phyloP scores from a whole-genome alignment of 306 rosid genomes.

The Dryas alaskensis region DNA sequence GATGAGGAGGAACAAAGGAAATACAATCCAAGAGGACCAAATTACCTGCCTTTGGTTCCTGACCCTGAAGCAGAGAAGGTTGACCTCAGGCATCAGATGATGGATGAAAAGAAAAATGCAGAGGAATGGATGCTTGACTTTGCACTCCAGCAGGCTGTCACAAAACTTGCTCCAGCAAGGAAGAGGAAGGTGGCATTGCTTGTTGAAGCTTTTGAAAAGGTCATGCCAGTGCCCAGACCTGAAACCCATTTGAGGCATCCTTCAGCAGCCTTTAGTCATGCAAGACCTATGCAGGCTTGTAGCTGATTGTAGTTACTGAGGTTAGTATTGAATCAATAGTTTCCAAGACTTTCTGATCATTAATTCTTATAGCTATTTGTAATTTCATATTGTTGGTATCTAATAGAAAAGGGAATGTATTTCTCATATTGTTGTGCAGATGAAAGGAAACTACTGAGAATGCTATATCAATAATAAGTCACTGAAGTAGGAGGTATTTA shows the following conservation, averaged over 20 bases:
- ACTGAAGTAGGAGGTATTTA: neutral
- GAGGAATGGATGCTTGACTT: constrained; percentile 95
- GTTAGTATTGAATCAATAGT: constrained; percentile 21
- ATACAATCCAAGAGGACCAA: constrained; percentile 74
- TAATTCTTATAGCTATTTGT: neutral
- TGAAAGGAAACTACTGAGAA: neutral
- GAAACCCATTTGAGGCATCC: constrained; percentile 39
- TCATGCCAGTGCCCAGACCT: constrained; percentile 56
- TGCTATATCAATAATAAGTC: neutral
- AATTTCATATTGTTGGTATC: neutral
- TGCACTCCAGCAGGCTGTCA: constrained; percentile 66
- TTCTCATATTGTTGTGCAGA: constrained; percentile 2
- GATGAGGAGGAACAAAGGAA: constrained; percentile 55
- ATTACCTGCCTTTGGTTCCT: constrained; percentile 62
- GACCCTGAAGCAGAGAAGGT: constrained; percentile 69
- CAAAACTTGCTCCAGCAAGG: constrained; percentile 85
- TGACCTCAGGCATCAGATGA: constrained; percentile 75
- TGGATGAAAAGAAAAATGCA: constrained; percentile 74
- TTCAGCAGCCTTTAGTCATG: constrained; percentile 40
- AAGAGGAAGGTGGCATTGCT: constrained; percentile 93
- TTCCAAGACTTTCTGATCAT: neutral
- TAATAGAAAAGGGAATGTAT: neutral
- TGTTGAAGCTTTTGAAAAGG: constrained; percentile 88
- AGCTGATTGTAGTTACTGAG: constrained; percentile 42
- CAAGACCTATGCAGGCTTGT: constrained; percentile 73